Base-by-base conservation (phyloP, 2,329 filamentous ascomycete species). In the Tetracladium maxilliforme region DNA sequence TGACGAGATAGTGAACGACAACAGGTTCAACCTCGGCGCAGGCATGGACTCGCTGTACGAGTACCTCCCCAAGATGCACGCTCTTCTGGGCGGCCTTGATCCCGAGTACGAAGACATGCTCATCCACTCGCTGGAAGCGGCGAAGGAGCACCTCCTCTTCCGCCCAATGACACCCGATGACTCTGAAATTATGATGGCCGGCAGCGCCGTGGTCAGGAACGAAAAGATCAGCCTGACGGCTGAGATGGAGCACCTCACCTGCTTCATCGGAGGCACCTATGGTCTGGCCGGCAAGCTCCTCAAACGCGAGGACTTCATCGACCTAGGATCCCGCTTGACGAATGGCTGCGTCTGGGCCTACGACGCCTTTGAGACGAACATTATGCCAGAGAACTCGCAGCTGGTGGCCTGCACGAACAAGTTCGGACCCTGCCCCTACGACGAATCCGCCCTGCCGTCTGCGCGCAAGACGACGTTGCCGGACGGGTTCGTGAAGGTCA, bases 61-160 rank as follows among this genome's bases (percentile, higher is more conserved):
- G 38, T 84, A 82, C 42, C 61, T 77, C 34, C 54, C 61, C 1
- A 48, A 79, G 29, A 61, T 78, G 41, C 70, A 71, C 40, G 49
- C 79, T 23, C 52, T 79, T n/a, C 61, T 78, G 1, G 69, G 69
- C 17, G 74, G 74, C 6, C 49, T 54, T 2, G 49, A 60, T 13
- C 29, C 65, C 17, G 54, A 55, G 31, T 58, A 57, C 23, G 39
- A 45, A 6, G 45, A 37, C 21, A 47, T 62, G 43, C 58, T 57
- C 35, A 41, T 48, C 17, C 38, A 35, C 7, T 50, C 56, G n/a
- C 45, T 60, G 16, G 45, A 46, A 14, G 43, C 56, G 10, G 56
- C 57, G 10, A 52, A 54, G 31, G 38, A 54, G 17, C 40, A 48
- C 24, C 35, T 52, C 12, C 46, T 64, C 21, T 57, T 49, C 31